These are phyloP conservation scores for Phialophora verrucosa DNA, from an alignment of 2,329 filamentous ascomycete genomes.

Conservation along the genomic window DNA sequence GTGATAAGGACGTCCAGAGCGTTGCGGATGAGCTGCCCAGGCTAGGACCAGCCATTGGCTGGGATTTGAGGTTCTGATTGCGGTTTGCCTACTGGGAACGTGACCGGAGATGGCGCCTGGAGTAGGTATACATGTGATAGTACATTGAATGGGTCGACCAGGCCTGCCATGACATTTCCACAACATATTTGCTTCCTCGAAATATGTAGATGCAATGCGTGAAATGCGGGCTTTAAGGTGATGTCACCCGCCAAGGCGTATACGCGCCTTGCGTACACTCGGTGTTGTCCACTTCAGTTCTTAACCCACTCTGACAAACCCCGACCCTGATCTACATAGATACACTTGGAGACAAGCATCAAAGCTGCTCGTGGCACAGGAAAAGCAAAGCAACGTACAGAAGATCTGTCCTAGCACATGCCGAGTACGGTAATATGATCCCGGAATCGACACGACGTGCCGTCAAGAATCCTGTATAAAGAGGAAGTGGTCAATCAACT, in stretches of 20 bases:
- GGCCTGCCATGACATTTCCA: not conserved
- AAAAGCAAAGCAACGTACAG: not conserved
- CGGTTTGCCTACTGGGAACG: not conserved
- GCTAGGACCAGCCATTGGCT: constrained; percentile 84
- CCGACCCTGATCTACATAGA: not conserved
- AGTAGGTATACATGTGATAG: not conserved
- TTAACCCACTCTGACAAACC: not conserved
- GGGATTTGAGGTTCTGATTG: constrained; percentile 64
- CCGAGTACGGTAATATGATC: not conserved
- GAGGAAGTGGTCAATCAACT: not conserved
- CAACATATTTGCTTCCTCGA: not conserved
- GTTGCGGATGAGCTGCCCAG: constrained; percentile 92
- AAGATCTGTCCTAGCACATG: not conserved
- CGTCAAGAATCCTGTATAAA: not conserved
- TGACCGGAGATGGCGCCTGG: not conserved
- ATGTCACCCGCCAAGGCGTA: not conserved
- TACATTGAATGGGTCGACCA: not conserved
- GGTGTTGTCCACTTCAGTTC: not conserved
- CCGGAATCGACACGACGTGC: not conserved
- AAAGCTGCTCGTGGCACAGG: not conserved
- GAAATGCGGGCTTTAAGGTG: not conserved
- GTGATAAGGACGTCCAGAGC: constrained; percentile 98
- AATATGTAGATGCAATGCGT: too few relatives aligned
- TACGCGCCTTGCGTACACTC: not conserved
- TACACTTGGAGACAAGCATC: not conserved